Percentiles rank a stretch among this genome's conserved stretches.
Conservation (phyloP, 2,329 filamentous ascomycete genomes). For the Trichophyton equinum region DNA sequence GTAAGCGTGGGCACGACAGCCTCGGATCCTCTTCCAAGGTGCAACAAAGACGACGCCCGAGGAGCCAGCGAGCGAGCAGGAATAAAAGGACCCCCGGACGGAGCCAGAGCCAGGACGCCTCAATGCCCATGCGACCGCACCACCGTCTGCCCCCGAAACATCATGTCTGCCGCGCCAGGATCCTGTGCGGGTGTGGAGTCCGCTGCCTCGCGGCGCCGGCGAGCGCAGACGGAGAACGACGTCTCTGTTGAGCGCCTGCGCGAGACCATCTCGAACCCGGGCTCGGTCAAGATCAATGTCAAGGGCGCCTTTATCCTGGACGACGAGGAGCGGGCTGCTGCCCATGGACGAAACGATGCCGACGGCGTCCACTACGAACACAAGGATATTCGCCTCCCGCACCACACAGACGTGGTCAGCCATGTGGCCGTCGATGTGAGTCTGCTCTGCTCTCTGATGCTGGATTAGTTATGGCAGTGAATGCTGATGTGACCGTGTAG, state of each 20-base stretch:
- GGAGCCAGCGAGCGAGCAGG: constrained; percentile 2
- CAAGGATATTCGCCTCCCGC: constrained; percentile 88
- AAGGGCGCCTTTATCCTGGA: constrained; percentile 94
- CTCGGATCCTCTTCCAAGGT: neutral
- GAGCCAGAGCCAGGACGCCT: neutral
- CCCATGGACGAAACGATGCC: constrained; percentile 27
- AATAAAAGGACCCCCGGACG: neutral
- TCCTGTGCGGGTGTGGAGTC: constrained; percentile 14
- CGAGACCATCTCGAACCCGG: constrained; percentile 45
- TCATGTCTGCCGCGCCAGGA: constrained; percentile 24
- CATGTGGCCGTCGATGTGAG: constrained; percentile 92
- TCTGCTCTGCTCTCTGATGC: constrained; percentile 13
- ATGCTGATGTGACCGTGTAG: constrained; percentile 34
- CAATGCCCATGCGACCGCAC: constrained; percentile 1
- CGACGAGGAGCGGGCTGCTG: constrained; percentile 53
- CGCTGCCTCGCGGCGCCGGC: constrained; percentile 14
- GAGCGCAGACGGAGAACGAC: constrained; percentile 18
- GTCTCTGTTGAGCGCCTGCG: constrained; percentile 21
- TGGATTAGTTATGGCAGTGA: neutral
- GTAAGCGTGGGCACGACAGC: constrained; percentile 33
- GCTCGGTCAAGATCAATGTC: constrained; percentile 84
- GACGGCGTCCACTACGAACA: constrained; percentile 58
- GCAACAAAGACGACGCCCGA: no score
- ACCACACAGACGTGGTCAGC: constrained; percentile 89
- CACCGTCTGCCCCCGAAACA: neutral